Conservation (phyloP, 352 stramenopile genomes). For the Phytophthora rubi region DNA sequence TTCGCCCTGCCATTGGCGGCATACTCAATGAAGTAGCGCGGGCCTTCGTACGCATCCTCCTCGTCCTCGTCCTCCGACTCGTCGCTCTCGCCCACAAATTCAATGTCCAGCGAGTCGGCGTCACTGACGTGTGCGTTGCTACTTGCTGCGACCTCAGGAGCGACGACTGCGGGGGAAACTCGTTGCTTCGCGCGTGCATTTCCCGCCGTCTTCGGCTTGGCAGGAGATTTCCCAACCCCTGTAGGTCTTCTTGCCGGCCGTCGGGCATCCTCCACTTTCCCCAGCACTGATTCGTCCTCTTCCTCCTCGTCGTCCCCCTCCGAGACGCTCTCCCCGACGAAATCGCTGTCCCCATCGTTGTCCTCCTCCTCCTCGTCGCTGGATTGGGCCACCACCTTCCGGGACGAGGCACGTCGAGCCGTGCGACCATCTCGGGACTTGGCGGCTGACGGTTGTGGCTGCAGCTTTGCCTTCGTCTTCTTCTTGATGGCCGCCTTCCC, state of each 20-base stretch:
- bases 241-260: slow-evolving; percentile 2
- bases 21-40: slow-evolving; percentile 77
- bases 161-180: neutral
- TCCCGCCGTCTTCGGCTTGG: slow-evolving; percentile 17
- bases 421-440: slow-evolving; percentile 20
- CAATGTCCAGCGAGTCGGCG: slow-evolving; percentile 46
- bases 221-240: slow-evolving; percentile 19
- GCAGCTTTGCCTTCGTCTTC: slow-evolving; percentile 16
- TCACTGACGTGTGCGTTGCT: slow-evolving; percentile 27
- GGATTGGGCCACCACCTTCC: neutral
- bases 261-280: slow-evolving; percentile 10
- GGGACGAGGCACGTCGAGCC: slow-evolving; percentile 12
- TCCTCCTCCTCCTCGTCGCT: slow-evolving; percentile 39
- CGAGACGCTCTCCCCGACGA: slow-evolving; percentile 42
- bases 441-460: slow-evolving; percentile 3
- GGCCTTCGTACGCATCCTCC: slow-evolving; percentile 44
- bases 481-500: slow-evolving; percentile 14
- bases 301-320: slow-evolving; percentile 43
- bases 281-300: slow-evolving; percentile 9
- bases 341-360: slow-evolving; percentile 58
- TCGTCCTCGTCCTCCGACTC: slow-evolving; percentile 35
- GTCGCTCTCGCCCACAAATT: slow-evolving; percentile 39
- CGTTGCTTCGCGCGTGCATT: slow-evolving; percentile 13
- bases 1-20: slow-evolving; percentile 59
- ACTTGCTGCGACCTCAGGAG: neutral